Conservation (phyloP, 768 basidiomycete species). For the Clavaria fumosa region DNA sequence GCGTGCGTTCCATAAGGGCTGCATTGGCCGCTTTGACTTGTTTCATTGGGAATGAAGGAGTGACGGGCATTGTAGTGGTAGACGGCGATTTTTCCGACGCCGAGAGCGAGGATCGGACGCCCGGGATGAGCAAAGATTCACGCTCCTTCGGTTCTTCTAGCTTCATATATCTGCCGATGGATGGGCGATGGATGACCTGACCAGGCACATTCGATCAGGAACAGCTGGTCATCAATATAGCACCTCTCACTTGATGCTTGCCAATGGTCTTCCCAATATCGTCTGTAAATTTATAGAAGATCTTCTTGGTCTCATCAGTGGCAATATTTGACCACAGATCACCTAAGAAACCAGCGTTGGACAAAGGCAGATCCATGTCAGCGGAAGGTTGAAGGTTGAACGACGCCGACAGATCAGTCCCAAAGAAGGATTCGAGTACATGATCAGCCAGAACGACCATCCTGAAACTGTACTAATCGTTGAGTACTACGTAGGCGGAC, state of each 20-base stretch:
- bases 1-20: conserved; percentile 80
- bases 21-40: conserved; percentile 65
- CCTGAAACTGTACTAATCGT: conserved; percentile 52
- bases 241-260: conserved; percentile 56
- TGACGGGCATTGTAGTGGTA: conserved; percentile 16
- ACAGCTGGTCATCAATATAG: conserved; percentile 3
- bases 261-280: conserved; percentile 91
- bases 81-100: conserved; percentile 26
- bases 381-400: conserved; percentile 66
- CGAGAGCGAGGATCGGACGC: conserved; percentile 43
- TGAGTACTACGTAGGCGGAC: background rate
- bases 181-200: conserved; percentile 59
- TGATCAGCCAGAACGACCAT: conserved; percentile 99
- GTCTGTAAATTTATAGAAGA: conserved; percentile 86
- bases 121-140: conserved; percentile 68
- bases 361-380: conserved; percentile 46
- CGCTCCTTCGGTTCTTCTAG: conserved; percentile 80
- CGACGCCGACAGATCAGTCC: conserved; percentile 75
- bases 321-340: conserved; percentile 85
- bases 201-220: conserved; percentile 1
- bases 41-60: conserved; percentile 40
- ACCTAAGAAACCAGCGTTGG: conserved; percentile 51
- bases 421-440: conserved; percentile 92
- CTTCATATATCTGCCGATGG: conserved; percentile 73
- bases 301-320: conserved; percentile 83